Conservation (phyloP, 768 basidiomycete genomes). For the Tylopilus subfusipes region DNA sequence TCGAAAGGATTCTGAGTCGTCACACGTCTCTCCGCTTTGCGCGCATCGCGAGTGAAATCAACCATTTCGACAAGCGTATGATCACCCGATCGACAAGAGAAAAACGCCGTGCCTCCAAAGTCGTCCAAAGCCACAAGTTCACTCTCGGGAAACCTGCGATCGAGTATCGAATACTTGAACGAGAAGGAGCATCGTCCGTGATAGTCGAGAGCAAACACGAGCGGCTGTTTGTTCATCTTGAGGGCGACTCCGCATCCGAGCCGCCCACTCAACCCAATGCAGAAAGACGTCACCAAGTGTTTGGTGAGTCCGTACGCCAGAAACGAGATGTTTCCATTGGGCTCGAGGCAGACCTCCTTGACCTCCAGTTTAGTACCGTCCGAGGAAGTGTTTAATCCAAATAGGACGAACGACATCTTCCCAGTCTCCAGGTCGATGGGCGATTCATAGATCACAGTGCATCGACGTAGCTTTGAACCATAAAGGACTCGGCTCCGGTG, state of each 20-base stretch:
- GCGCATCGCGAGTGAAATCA: background rate
- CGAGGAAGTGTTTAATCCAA: background rate
- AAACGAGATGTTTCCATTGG: slow-evolving; percentile 3
- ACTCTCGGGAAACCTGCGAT: background rate
- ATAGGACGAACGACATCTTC: background rate
- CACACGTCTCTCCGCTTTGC: background rate
- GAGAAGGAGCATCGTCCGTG: background rate
- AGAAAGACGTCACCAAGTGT: background rate
- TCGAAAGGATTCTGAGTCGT: no score
- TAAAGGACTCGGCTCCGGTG: background rate
- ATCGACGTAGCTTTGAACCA: background rate
- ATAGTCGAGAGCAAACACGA: slow-evolving; percentile 1
- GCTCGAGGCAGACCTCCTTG: slow-evolving; percentile 3
- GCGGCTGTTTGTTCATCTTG: background rate
- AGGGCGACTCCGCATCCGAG: background rate
- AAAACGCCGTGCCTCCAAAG: slow-evolving; percentile 1
- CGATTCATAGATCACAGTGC: slow-evolving; percentile 1
- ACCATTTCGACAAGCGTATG: background rate
- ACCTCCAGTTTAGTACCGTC: background rate
- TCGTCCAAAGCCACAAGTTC: background rate
- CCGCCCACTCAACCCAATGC: background rate
- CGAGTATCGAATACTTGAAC: background rate
- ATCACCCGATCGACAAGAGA: background rate
- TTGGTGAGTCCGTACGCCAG: background rate
- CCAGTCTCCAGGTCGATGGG: background rate